phyloP scores from a whole-genome alignment of 2,329 filamentous ascomycete genomes.

The Fusarium secorum region DNA sequence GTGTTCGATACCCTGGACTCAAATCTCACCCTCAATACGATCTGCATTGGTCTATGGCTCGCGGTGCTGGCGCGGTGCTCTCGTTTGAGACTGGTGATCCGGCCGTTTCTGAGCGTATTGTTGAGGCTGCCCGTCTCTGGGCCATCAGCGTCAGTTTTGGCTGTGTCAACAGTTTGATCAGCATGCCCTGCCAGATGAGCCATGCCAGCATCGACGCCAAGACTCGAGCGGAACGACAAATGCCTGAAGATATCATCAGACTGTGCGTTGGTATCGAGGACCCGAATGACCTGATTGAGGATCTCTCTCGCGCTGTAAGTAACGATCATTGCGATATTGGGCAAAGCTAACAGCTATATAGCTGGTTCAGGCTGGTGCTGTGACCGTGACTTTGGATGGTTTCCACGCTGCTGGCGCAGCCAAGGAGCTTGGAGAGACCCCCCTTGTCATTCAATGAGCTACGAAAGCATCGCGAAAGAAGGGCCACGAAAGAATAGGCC shows the following conservation, averaged over 20 bases:
- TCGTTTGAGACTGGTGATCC: constrained; percentile 96
- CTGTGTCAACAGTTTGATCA: constrained; percentile 97
- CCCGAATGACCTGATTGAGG: constrained; percentile 87
- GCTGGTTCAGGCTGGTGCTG: constrained; percentile 94
- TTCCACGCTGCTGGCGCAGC: constrained; percentile 69
- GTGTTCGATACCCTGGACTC: constrained; percentile 91
- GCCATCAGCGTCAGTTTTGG: constrained; percentile 97
- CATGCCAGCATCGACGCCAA: constrained; percentile 98
- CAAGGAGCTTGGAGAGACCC: constrained; percentile 46
- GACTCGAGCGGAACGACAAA: constrained; percentile 84
- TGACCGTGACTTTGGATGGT: constrained; percentile 83
- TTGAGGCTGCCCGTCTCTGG: constrained; percentile 90
- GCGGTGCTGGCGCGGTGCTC: constrained; percentile 91
- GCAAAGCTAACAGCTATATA: constrained; percentile 49
- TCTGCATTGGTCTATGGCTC: constrained; percentile 93
- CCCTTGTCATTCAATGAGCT: constrained; percentile 35
- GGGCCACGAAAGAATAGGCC: background rate
- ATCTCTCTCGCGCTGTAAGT: constrained; percentile 88
- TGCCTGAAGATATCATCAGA: constrained; percentile 97
- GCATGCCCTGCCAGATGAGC: constrained; percentile 99
- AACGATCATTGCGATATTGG: background rate
- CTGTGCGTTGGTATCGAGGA: constrained; percentile 98
- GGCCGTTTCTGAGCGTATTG: constrained; percentile 85
- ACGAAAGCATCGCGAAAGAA: background rate
- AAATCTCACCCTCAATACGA: constrained; percentile 97